Conservation (phyloP, 768 basidiomycete genomes). For the Hypholoma fasciculare region DNA sequence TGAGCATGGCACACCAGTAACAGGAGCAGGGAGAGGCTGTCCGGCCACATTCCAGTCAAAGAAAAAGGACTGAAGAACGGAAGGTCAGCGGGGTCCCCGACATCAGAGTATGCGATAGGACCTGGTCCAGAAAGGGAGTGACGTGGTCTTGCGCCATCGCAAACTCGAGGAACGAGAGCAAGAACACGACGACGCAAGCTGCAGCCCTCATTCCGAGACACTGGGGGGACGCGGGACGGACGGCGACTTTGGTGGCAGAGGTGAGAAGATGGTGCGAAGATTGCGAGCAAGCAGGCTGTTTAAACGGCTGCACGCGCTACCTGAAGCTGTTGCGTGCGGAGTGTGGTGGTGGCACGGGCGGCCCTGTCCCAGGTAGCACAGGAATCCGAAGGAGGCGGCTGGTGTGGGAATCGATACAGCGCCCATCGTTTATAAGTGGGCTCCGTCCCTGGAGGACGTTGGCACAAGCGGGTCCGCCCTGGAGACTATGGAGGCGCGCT, state of each 20-base stretch:
- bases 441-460: no score
- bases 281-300: background rate
- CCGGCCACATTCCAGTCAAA: constrained; percentile 39
- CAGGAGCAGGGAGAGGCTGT: constrained; percentile 37
- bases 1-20: constrained; percentile 30
- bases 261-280: background rate
- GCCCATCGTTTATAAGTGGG: background rate
- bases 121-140: constrained; percentile 29
- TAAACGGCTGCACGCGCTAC: background rate
- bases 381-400: background rate
- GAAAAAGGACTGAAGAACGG: constrained; percentile 39
- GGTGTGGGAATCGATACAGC: no score
- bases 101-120: constrained; percentile 8
- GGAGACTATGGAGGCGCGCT: no score
- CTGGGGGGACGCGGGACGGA: background rate
- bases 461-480: no score
- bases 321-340: background rate
- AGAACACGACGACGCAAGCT: background rate
- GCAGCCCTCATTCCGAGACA: background rate
- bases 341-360: background rate
- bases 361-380: background rate
- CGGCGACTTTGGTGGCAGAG: background rate
- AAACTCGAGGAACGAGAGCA: constrained; percentile 5
- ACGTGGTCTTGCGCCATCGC: constrained; percentile 9
- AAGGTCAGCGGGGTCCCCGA: background rate